phyloP scores from a whole-genome alignment of 1,284 basidiomycete species.

The Rhodotorula sp. region DNA sequence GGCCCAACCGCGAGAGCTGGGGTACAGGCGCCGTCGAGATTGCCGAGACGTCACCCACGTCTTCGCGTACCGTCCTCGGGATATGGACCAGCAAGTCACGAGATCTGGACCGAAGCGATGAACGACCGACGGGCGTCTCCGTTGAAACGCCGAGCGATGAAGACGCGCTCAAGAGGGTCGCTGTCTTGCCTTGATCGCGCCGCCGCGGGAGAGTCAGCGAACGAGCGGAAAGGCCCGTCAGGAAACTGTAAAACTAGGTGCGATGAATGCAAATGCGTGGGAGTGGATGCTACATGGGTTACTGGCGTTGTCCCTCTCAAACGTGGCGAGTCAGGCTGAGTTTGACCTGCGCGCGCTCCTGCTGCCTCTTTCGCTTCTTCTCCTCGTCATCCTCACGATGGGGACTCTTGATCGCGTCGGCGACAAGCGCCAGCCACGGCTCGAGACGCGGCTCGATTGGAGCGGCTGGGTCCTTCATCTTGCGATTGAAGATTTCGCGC shows the following conservation, averaged over 20 bases:
- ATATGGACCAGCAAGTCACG: too few relatives aligned
- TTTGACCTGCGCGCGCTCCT: constrained; percentile 20
- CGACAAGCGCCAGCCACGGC: constrained; percentile 68
- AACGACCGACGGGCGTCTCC: too few relatives aligned
- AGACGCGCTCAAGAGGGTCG: neutral
- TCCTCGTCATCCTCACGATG: constrained; percentile 20
- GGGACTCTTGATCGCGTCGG: constrained; percentile 52
- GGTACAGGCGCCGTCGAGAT: too few relatives aligned
- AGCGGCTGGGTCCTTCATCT: constrained; percentile 57
- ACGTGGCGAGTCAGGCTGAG: constrained; percentile 14
- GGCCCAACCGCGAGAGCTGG: constrained; percentile 3
- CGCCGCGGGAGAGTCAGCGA: neutral
- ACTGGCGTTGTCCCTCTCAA: neutral
- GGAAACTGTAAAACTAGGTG: neutral
- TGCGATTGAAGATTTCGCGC: constrained; percentile 60
- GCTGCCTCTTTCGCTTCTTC: constrained; percentile 18
- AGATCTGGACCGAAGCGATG: too few relatives aligned
- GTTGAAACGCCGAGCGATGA: neutral
- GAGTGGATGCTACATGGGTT: neutral
- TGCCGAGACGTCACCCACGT: too few relatives aligned
- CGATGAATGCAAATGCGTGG: too few relatives aligned
- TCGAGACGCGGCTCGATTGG: constrained; percentile 61
- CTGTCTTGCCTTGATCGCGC: neutral
- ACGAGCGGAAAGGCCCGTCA: neutral
- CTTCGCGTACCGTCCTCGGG: too few relatives aligned